A percentile compares a stretch with the other conserved stretches of the same genome.
Evolutionary conservation across 257 asterid species (phyloP).

Genomic region (Capsicum baccatum): DNA sequence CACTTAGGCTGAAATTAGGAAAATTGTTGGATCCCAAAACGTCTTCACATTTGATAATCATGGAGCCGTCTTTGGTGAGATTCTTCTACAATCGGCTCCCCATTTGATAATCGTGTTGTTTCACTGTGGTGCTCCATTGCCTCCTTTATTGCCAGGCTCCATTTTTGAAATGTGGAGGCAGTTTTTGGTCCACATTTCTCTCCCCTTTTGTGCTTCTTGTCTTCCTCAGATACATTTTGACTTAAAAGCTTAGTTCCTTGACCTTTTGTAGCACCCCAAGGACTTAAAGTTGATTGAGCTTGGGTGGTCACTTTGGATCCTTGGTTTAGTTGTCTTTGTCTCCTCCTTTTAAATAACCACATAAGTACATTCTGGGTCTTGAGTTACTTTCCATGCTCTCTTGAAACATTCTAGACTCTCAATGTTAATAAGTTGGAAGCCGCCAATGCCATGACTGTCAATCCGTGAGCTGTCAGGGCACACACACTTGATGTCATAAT

Average conservation of each 20-base stretch:
- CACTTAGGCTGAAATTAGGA: not conserved
- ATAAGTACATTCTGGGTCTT: not conserved
- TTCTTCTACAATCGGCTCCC: not conserved
- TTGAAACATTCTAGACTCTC: not conserved
- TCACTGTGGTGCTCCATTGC: conserved; percentile 4
- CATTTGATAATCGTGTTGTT: not conserved
- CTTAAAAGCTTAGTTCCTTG: conserved; percentile 2
- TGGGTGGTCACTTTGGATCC: conserved; percentile 2
- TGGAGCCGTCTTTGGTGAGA: not conserved
- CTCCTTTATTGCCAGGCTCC: not conserved
- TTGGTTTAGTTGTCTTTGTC: not conserved
- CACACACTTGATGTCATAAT: not conserved
- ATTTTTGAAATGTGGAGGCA: not conserved
- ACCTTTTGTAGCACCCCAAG: not conserved
- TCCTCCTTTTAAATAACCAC: not conserved
- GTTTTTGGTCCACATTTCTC: not conserved
- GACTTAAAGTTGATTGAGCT: not conserved
- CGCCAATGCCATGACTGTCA: not conserved
- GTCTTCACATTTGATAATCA: not conserved
- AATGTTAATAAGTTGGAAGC: not conserved
- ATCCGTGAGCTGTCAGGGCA: not conserved
- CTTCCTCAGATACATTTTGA: not conserved
- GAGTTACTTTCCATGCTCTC: not conserved
- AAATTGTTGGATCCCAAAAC: not conserved
- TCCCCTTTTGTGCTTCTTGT: not conserved